Evolutionary conservation across 2,329 filamentous ascomycete genomes (phyloP), one percentile per base, ranked within the genome.

Genomic region (Aureobasidium namibiae): DNA sequence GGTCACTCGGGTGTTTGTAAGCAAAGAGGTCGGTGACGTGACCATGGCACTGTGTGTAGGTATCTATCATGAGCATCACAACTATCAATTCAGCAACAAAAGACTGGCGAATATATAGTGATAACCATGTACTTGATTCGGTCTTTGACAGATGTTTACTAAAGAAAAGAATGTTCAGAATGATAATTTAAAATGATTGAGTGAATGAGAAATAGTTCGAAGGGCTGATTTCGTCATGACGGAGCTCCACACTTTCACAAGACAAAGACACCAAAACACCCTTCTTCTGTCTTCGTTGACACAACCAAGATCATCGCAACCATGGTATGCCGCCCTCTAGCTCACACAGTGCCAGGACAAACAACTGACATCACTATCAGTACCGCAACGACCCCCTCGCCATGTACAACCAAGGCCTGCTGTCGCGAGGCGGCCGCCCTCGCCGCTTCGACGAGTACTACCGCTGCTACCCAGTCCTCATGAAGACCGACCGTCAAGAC

Each of bases 391-490:
- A 79, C 59, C 74, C 74, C 46, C 77, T 80, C 72, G 72, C 77
- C 60, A 78, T 82, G 68, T 79, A 82, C 62, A 77, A 80, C 62
- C 73, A 76, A 14, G 76, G 77, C 61, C 79, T 83, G 73, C 70
- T 82, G 61, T 76, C 76, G 36, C 77, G 76, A 63, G 73, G 76
- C 31, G 70, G 70, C 73, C 79, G 72, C 68, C 79, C 75, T 66
- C 88, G 90, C 67, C 89, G 92, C 62, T 99, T 99, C 77, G 92
- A 99, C 74, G 94, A 99, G 75, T 97, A 96, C 78, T 97, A 96
- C 76, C 87, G 94, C 68, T 96, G 92, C 79, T 99, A 97, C 70
- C 94, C 94, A 44, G 83, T 96, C 68, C 86, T 87, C 67, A 97
- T 99, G 92, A 85, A 95, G 63, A 84, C 90, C 38, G 92, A 96